Evolutionary conservation across 1,284 basidiomycete genomes (phyloP).

Genomic region (Malassezia brasiliensis): DNA sequence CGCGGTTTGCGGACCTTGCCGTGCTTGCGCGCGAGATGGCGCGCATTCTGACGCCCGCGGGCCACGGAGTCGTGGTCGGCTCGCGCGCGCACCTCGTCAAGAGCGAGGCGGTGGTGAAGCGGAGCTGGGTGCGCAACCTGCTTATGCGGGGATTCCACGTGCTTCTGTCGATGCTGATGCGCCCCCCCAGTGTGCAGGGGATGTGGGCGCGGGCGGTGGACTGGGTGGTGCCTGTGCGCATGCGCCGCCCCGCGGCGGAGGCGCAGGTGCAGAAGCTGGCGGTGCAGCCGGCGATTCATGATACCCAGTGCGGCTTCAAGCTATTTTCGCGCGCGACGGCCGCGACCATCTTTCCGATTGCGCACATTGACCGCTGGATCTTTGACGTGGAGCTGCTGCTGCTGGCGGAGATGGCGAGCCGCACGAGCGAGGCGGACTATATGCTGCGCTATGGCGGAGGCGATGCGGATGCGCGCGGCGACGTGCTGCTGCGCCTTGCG

Average conservation of each 20-base stretch:
- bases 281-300: conserved; percentile 68
- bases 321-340: conserved; percentile 65
- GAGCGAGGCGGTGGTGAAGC: conserved; percentile 88
- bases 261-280: conserved; percentile 12
- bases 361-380: conserved; percentile 59
- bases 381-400: conserved; percentile 90
- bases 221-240: not conserved
- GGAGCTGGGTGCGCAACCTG: conserved; percentile 73
- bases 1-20: conserved; percentile 70
- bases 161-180: conserved; percentile 28
- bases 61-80: conserved; percentile 63
- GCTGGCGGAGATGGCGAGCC: conserved; percentile 55
- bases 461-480: conserved; percentile 2
- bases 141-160: conserved; percentile 83
- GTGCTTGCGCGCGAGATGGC: conserved; percentile 61
- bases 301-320: conserved; percentile 96
- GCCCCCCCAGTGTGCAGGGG: conserved; percentile 26
- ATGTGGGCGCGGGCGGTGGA: not conserved
- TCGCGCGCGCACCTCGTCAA: conserved; percentile 82
- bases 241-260: not conserved
- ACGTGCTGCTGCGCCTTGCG: conserved; percentile 52
- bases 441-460: not conserved
- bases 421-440: conserved; percentile 7
- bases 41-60: conserved; percentile 34
- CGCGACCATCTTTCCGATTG: conserved; percentile 62